Percentiles rank a stretch among this genome's conserved stretches.
Evolutionary conservation across 2,329 filamentous ascomycete genomes (phyloP).

Genomic region (Botrytis galanthina): DNA sequence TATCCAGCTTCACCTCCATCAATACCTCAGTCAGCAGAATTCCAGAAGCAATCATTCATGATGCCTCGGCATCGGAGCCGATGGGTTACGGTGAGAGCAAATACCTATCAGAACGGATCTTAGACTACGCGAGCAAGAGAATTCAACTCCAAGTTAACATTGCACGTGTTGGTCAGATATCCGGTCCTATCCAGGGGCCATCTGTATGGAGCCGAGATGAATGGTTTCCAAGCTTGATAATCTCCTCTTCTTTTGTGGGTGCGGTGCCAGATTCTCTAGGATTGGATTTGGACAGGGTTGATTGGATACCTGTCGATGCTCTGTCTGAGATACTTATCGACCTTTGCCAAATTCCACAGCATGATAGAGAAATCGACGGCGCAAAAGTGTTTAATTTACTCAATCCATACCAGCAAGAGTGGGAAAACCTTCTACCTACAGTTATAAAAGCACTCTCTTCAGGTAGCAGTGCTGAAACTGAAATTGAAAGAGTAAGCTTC

Average conservation of each 20-base stretch:
- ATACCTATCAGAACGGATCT: not conserved
- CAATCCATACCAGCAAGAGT: not conserved
- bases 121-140: not conserved
- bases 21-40: not conserved
- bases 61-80: not conserved
- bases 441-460: not conserved
- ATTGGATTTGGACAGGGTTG: not conserved
- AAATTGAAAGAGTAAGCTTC: not conserved
- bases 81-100: not conserved
- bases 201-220: not conserved
- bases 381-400: not conserved
- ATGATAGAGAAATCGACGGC: not conserved
- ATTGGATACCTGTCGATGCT: not conserved
- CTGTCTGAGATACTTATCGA: not conserved
- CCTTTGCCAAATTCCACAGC: not conserved
- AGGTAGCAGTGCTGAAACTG: not conserved
- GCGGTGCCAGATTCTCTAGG: not conserved
- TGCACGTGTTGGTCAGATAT: not conserved
- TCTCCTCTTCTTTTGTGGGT: not conserved
- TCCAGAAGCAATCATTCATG: not conserved
- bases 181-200: not conserved
- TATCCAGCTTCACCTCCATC: not conserved
- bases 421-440: not conserved
- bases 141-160: not conserved
- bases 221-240: not conserved